Conservation (phyloP, 1,139 yeast species). For the Taphrina deformans region DNA sequence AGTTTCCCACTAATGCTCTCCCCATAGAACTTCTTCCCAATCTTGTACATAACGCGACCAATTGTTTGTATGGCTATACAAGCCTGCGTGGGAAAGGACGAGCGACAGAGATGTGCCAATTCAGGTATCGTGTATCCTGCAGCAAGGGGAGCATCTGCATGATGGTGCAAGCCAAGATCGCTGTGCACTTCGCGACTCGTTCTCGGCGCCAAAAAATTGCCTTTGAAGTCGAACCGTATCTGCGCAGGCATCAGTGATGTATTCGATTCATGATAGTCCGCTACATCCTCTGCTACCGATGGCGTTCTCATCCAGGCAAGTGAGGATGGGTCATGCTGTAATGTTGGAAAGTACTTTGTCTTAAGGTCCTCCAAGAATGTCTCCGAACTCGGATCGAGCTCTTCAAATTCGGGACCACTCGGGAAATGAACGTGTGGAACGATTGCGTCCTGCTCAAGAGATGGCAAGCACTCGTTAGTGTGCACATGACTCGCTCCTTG, state of each 20-base stretch:
- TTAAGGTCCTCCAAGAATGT: constrained; percentile 71
- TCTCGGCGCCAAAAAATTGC: constrained; percentile 64
- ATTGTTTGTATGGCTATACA: constrained; percentile 80
- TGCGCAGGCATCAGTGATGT: constrained; percentile 49
- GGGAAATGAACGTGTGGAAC: neutral
- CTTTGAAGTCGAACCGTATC: constrained; percentile 84
- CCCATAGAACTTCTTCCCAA: constrained; percentile 61
- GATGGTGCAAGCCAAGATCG: constrained; percentile 82
- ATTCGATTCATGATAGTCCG: constrained; percentile 42
- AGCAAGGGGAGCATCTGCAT: constrained; percentile 73
- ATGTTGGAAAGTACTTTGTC: constrained; percentile 81
- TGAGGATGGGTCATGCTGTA: constrained; percentile 78
- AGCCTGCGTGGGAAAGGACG: constrained; percentile 80
- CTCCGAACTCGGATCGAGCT: constrained; percentile 28
- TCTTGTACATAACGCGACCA: constrained; percentile 80
- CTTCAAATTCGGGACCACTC: neutral
- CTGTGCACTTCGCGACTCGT: constrained; percentile 52
- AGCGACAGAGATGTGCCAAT: constrained; percentile 73
- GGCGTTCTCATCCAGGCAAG: constrained; percentile 86
- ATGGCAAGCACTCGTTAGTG: neutral
- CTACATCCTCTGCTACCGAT: constrained; percentile 44
- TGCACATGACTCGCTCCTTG: neutral
- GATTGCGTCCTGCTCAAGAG: neutral
- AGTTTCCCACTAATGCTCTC: constrained; percentile 60
- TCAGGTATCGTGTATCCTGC: constrained; percentile 92